Base-by-base conservation (phyloP, 2,329 filamentous ascomycete genomes). In the Arthrobotrys musiformis region DNA sequence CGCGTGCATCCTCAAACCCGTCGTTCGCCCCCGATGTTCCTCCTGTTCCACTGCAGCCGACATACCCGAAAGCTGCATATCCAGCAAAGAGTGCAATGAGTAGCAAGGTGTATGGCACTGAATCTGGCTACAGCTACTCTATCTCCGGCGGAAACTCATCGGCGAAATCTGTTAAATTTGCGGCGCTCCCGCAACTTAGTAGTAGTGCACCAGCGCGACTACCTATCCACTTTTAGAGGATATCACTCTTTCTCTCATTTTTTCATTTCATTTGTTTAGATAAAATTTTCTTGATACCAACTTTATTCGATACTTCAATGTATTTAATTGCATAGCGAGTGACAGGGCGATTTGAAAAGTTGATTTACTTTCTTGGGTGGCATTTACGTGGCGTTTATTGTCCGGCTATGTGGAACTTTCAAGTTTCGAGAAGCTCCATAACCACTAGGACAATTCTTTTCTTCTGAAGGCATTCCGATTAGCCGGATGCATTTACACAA, bases 141-240 rank as follows among this genome's bases (percentile, higher is more conserved):
- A 76, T 76, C 48, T 64, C 72, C 2, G 64, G 17, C 2, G 72
- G 72, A 26, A 69, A 64, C 15, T 28, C 58, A 35, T 15, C 64
- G 3, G 37, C 42, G 6, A 76, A 76, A 54, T 70, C 64, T n/a
- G 72, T 76, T 30, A 76, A 76, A 24, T 76, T 76, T 52, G 72
- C 72, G 13, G 72, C 72, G 4, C 48, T 76, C 9, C 64, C 72
- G 17, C 64, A 67, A 7, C 62, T 52, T 33, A 56, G 58, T 44
- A 50, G 61, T 22, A 30, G 46, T 37, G 30, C 58, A 4, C 40
- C 60, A n/a, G 58, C 58, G 35, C 54, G 64, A 33, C 30, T 66
- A 42, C 58, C 72, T 6, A 46, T 61, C n/a, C 64, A 76, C 66
- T 76, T 76, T 35, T 76, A 69, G 22, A 33, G 15, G 19, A 35